Conservation (phyloP, 345 rosid species). For the Sisymbrium altissimum region DNA sequence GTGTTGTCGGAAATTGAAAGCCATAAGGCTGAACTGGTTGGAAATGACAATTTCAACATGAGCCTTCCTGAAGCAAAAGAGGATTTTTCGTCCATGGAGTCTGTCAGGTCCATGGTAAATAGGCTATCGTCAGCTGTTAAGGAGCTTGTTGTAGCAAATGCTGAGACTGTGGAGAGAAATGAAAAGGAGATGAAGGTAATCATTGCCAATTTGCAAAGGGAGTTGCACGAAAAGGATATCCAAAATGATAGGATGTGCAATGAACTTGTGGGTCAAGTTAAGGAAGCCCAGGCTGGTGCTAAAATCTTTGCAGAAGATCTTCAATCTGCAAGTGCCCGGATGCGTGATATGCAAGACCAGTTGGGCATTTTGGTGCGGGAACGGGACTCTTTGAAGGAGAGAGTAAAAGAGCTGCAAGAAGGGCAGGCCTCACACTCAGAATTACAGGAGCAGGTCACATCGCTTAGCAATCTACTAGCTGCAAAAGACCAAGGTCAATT, state of each 20-base stretch:
- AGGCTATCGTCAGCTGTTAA: conserved; percentile 50
- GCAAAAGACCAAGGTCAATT: conserved; percentile 83
- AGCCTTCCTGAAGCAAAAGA: conserved; percentile 31
- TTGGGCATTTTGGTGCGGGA: conserved; percentile 48
- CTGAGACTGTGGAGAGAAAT: conserved; percentile 46
- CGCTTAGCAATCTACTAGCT: conserved; percentile 47
- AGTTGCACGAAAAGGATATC: conserved; percentile 89
- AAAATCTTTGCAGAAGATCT: conserved; percentile 56
- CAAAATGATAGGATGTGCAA: conserved; percentile 73
- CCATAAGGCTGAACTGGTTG: conserved; percentile 43
- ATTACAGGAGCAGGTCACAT: conserved; percentile 54
- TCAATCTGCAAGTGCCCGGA: conserved; percentile 50
- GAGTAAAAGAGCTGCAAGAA: conserved; percentile 57
- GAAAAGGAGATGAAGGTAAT: conserved; percentile 65
- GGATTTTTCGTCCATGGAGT: conserved; percentile 49
- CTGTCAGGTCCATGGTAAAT: conserved; percentile 49
- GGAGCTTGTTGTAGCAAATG: conserved; percentile 45
- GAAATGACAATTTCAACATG: conserved; percentile 36
- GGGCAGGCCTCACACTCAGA: conserved; percentile 46
- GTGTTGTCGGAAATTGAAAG: conserved; percentile 65
- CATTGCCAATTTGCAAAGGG: conserved; percentile 70
- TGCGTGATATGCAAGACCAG: conserved; percentile 58
- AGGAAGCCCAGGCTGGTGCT: conserved; percentile 80
- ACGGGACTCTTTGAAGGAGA: conserved; percentile 47
- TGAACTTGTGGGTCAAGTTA: conserved; percentile 88